Evolutionary conservation across 768 basidiomycete genomes (phyloP), one percentile per base, ranked within the genome.

Genomic region (Favolaschia claudopus): DNA sequence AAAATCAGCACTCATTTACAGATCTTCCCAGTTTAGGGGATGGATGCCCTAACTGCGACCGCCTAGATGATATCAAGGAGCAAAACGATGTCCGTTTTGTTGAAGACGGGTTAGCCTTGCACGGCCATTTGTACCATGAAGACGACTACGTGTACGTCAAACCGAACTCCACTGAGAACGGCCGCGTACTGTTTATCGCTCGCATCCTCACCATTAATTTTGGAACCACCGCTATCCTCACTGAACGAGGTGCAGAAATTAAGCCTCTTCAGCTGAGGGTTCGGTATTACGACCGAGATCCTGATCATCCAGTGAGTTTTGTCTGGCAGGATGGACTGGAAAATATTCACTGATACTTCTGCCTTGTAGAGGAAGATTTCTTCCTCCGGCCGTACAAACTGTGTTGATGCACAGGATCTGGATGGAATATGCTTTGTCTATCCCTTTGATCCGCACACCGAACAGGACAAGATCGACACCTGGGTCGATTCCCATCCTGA

Each of bases 141-240:
- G 46, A 79, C 40, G 91, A 91, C 60, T 90, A 85, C 58, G 79
- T 89, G 10, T 91, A 89, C 66, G 49, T 89, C 34, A 78, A 76
- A 36, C 72, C 74, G 15, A 58, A 70, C 32, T 54, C 65, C 14
- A 62, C 63, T 12, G 54, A 67, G 8, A n/a, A 65, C 55, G 24
- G 47, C 40, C 10, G 67, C 9, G 66, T 82, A 1, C 77, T 88
- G 38, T 68, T 76, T 6, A 83, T 92, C 49, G 88, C 79, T 0
- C 89, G 89, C 62, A 83, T 92, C 34, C 59, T 75, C 15, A 67
- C 72, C 5, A 68, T 89, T 25, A 46, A 55, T 38, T 58, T 24
- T 64, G 69, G n/a, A n/a, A n/a, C n/a, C n/a, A n/a, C n/a, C n/a
- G n/a, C n/a, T n/a, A n/a, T n/a, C n/a, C n/a, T n/a, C n/a, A n/a